These are phyloP conservation scores for Arachis stenosperma DNA, from an alignment of 306 rosid species.

Conservation along the genomic window DNA sequence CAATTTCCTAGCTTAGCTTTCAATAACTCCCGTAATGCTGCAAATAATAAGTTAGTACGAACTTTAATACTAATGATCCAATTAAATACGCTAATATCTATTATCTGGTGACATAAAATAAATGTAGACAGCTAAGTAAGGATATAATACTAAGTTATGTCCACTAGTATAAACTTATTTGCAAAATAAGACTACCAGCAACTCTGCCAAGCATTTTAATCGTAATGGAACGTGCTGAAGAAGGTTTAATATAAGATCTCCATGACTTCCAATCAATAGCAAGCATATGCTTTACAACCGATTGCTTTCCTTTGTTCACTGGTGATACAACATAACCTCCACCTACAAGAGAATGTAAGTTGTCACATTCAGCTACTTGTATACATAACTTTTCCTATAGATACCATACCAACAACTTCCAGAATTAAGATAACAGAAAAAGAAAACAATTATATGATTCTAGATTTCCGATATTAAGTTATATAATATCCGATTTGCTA, in stretches of 20 bases:
- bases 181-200: slow-evolving; percentile 62
- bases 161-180: slow-evolving; percentile 22
- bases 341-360: slow-evolving; percentile 57
- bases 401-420: slow-evolving; percentile 27
- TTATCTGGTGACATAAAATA: slow-evolving; percentile 27
- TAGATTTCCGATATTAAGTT: slow-evolving; percentile 22
- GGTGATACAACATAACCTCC: slow-evolving; percentile 95
- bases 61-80: slow-evolving; percentile 25
- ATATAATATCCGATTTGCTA: slow-evolving; percentile 17
- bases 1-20: slow-evolving; percentile 59
- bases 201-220: slow-evolving; percentile 90
- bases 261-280: slow-evolving; percentile 96
- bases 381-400: slow-evolving; percentile 18
- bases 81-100: neutral
- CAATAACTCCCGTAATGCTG: slow-evolving; percentile 85
- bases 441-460: slow-evolving; percentile 32
- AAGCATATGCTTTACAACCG: slow-evolving; percentile 96
- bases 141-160: slow-evolving; percentile 4
- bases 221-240: slow-evolving; percentile 81
- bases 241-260: slow-evolving; percentile 77
- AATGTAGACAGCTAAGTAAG: slow-evolving; percentile 8
- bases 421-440: slow-evolving; percentile 36
- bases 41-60: slow-evolving; percentile 38
- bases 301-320: slow-evolving; percentile 74
- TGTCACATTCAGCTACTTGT: slow-evolving; percentile 41